Base-by-base conservation (phyloP, 441 rosid species). In the Sinapis alba region DNA sequence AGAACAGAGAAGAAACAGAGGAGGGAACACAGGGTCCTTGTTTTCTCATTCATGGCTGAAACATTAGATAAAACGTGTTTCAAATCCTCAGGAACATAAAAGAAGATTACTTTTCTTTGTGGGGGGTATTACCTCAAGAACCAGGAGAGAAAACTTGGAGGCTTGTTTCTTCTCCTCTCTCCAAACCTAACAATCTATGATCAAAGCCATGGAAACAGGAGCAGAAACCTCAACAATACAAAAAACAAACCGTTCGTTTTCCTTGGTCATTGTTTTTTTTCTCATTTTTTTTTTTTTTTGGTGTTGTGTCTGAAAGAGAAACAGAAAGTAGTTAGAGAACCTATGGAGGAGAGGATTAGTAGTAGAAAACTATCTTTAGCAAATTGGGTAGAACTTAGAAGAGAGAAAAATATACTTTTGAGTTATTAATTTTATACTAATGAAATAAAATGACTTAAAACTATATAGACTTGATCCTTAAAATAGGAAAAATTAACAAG, bases 1-100 rank as follows among this genome's bases (percentile, higher is more conserved):
- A 62, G 45, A 15, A 84, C n/a, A 24, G 58, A 78, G 51, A 86
- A 59, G 56, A 77, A 65, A 71, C 75, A 70, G 32, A 88, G 12
- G 13, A 80, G 7, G 21, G 70, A 73, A 70, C 77, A 63, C 26
- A 82, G 23, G 10, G 68, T 65, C 28, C 62, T 62, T 23, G 63
- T 68, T 45, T 71, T 73, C 78, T 64, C 65, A 63, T 65, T 75
- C 94, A 88, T 90, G 38, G 72, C 83, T 84, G 56, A 69, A 62
- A 66, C 62, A 63, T 56, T 21, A 50, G 56, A 18, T 50, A 23
- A 51, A 64, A 34, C 1, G 0, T 0, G 16, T 9, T 57, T 53
- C 0, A 50, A 43, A 30, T n/a, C 69, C 38, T 6, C 6, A 56
- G 66, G 5, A 53, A 47, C 36, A 34, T 20, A 62, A 26, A 20